Percentiles rank a stretch among this genome's conserved stretches.
Conservation (phyloP, 805 yeast genomes). For the Tetrapisispora taiwanensis region DNA sequence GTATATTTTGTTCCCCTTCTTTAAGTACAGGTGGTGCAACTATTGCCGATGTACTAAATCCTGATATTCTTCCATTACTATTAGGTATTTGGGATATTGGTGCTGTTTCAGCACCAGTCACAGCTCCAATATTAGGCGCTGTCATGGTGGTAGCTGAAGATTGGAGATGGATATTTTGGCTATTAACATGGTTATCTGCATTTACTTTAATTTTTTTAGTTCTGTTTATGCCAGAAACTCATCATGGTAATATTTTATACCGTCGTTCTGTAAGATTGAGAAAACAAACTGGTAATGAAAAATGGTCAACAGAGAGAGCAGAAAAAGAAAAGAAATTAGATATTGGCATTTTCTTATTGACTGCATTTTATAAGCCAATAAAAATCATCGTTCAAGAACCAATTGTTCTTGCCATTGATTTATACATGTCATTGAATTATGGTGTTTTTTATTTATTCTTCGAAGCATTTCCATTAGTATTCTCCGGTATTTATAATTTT, state of each 20-base stretch:
- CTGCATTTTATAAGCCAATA: slow-evolving; percentile 39
- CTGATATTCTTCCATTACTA: slow-evolving; percentile 37
- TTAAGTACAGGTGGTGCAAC: slow-evolving; percentile 52
- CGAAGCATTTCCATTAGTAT: slow-evolving; percentile 54
- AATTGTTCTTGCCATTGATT: slow-evolving; percentile 42
- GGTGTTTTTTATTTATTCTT: slow-evolving; percentile 46
- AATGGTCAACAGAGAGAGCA: slow-evolving; percentile 35
- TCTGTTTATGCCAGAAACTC: slow-evolving; percentile 42
- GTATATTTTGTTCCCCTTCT: slow-evolving; percentile 47
- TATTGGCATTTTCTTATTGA: slow-evolving; percentile 14
- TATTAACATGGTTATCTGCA: slow-evolving; percentile 35
- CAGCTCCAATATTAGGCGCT: slow-evolving; percentile 51
- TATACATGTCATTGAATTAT: slow-evolving; percentile 43
- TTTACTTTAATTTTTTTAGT: slow-evolving; percentile 29
- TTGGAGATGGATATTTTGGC: slow-evolving; percentile 52
- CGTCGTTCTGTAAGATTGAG: slow-evolving; percentile 40
- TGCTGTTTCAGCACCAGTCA: slow-evolving; percentile 44
- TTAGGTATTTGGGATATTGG: slow-evolving; percentile 45
- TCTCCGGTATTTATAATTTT: slow-evolving; percentile 36
- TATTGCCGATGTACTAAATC: slow-evolving; percentile 38
- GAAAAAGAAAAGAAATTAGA: slow-evolving; percentile 23
- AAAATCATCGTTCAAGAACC: slow-evolving; percentile 44
- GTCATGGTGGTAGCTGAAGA: slow-evolving; percentile 37
- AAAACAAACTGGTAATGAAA: slow-evolving; percentile 38
- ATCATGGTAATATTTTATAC: slow-evolving; percentile 34